Percentiles rank a stretch among this genome's conserved stretches.
These are phyloP conservation scores for Curvularia verruculosa DNA, from an alignment of 2,329 filamentous ascomycete genomes.

Conservation along the genomic window DNA sequence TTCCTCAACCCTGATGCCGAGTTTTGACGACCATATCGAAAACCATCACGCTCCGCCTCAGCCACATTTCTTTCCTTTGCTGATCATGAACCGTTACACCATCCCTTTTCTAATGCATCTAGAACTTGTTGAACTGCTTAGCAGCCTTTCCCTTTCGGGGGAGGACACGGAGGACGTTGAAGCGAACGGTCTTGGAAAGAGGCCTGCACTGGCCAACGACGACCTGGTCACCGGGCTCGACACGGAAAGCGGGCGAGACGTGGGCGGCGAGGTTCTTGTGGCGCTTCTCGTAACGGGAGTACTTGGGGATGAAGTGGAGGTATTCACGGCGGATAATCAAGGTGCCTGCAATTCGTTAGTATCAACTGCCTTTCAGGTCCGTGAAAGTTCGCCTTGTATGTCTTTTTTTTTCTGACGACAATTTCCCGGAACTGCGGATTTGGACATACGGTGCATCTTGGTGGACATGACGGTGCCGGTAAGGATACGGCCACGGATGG, in stretches of 20 bases:
- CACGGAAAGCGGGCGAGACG: conserved; percentile 99
- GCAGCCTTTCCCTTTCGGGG: conserved; percentile 96
- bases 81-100: conserved; percentile 40
- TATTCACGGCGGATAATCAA: conserved; percentile 99
- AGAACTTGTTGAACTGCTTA: conserved; percentile 99
- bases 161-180: conserved; percentile 99
- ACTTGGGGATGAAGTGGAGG: conserved; percentile 99
- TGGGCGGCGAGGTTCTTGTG: conserved; percentile 99
- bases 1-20: conserved; percentile 50
- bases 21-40: conserved; percentile 44
- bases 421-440: background rate
- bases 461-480: conserved; percentile 99
- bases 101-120: conserved; percentile 54
- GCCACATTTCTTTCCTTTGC: conserved; percentile 32
- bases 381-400: background rate
- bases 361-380: conserved; percentile 16
- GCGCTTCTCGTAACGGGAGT: conserved; percentile 99
- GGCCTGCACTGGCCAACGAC: conserved; percentile 99
- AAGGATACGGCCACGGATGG: conserved; percentile 99
- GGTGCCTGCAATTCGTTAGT: conserved; percentile 58
- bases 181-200: conserved; percentile 99
- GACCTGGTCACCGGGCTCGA: conserved; percentile 98
- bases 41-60: conserved; percentile 40
- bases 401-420: background rate
- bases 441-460: conserved; percentile 95